phyloP scores from a whole-genome alignment of 495 filamentous ascomycete genomes.

The Lentithecium fluviatile region DNA sequence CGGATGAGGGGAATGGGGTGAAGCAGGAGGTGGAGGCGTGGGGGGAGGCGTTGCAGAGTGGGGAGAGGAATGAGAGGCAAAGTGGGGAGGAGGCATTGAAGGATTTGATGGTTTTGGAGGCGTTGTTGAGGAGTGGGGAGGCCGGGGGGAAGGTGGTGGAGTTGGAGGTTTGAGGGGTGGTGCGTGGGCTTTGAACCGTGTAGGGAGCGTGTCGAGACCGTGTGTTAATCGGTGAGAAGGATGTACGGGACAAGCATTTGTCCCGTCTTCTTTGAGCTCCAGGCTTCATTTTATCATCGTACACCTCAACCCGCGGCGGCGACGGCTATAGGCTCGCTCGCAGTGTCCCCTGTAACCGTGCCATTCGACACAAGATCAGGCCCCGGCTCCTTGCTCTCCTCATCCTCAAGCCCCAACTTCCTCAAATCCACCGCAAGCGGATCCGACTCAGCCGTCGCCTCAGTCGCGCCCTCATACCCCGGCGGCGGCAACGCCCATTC shows the following conservation, averaged over 20 bases:
- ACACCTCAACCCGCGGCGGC: too few species aligned
- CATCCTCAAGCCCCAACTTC: slow-evolving; percentile 35
- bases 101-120: slow-evolving; percentile 67
- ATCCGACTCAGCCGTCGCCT: slow-evolving; percentile 40
- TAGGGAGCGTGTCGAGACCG: too few species aligned
- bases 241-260: too few species aligned
- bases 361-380: too few species aligned
- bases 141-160: slow-evolving; percentile 51
- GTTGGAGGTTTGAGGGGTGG: neutral
- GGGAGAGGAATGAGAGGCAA: slow-evolving; percentile 55
- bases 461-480: slow-evolving; percentile 44
- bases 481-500: slow-evolving; percentile 79
- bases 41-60: slow-evolving; percentile 54
- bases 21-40: slow-evolving; percentile 66
- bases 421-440: slow-evolving; percentile 38
- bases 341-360: too few species aligned
- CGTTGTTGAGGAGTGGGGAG: slow-evolving; percentile 64
- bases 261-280: too few species aligned
- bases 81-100: slow-evolving; percentile 64
- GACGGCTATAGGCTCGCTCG: too few species aligned
- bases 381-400: neutral
- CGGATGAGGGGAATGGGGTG: slow-evolving; percentile 59
- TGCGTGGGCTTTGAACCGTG: neutral
- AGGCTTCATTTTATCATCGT: too few species aligned
- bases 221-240: too few species aligned